Evolutionary conservation across 164 flowering plant species (phyloP).

Genomic region (Macadamia integrifolia): DNA sequence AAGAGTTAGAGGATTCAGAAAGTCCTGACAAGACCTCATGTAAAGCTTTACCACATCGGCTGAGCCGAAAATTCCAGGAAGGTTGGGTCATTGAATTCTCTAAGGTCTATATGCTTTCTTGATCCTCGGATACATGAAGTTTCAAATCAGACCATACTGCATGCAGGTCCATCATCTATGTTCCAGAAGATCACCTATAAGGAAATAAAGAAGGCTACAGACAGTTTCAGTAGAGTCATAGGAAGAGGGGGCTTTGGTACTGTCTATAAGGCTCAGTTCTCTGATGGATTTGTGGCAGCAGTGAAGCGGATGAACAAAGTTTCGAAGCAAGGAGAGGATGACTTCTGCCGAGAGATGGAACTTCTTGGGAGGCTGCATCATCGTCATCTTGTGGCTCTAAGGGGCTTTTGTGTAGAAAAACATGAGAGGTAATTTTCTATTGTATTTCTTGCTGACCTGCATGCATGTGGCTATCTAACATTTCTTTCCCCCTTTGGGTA

Average conservation of each 20-base stretch:
- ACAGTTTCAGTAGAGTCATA: slow-evolving; percentile 60
- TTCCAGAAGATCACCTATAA: slow-evolving; percentile 72
- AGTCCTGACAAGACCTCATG: slow-evolving; percentile 28
- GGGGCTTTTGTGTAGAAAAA: slow-evolving; percentile 75
- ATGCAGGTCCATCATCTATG: slow-evolving; percentile 67
- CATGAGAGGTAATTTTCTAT: slow-evolving; percentile 56
- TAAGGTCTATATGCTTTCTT: slow-evolving; percentile 1
- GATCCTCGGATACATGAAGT: background rate
- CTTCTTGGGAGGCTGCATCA: slow-evolving; percentile 95
- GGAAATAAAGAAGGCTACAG: slow-evolving; percentile 85
- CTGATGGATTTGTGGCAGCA: slow-evolving; percentile 68
- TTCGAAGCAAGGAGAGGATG: slow-evolving; percentile 75
- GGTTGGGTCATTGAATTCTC: slow-evolving; percentile 29
- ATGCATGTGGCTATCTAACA: background rate
- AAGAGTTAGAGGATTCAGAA: slow-evolving; percentile 49
- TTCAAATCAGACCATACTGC: background rate
- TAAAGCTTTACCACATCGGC: slow-evolving; percentile 40
- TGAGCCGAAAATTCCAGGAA: slow-evolving; percentile 60
- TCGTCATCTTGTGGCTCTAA: slow-evolving; percentile 89
- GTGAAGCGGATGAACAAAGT: slow-evolving; percentile 84
- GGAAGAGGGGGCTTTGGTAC: slow-evolving; percentile 96
- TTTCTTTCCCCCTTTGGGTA: slow-evolving; percentile 22
- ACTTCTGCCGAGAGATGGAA: slow-evolving; percentile 85
- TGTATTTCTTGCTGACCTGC: slow-evolving; percentile 2
- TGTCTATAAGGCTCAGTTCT: slow-evolving; percentile 78